These are phyloP conservation scores for Echinosophora koreensis DNA, from an alignment of 306 rosid genomes.

Conservation along the genomic window DNA sequence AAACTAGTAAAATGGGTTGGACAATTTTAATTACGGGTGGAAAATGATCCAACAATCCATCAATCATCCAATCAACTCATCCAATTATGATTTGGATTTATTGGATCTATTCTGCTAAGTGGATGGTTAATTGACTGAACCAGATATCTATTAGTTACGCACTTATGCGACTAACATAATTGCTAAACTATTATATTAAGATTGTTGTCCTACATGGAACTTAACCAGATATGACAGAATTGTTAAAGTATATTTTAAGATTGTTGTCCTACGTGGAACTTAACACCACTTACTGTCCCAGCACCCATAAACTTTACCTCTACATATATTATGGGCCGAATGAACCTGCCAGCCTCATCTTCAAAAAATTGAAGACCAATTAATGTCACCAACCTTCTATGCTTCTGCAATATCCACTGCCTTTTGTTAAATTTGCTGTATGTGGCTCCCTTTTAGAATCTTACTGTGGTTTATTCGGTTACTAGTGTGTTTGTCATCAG, in stretches of 20 bases:
- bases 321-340: neutral
- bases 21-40: neutral
- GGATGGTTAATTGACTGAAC: neutral
- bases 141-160: neutral
- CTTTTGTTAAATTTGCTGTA: neutral
- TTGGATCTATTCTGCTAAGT: neutral
- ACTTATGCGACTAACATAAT: neutral
- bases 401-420: neutral
- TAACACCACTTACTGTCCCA: neutral
- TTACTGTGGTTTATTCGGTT: neutral
- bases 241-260: neutral
- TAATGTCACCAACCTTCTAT: neutral
- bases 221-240: neutral
- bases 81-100: neutral
- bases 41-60: constrained; percentile 8
- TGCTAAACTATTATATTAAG: neutral
- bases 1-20: constrained; percentile 21
- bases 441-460: neutral
- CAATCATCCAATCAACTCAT: neutral
- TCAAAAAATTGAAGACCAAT: neutral
- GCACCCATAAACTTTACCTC: neutral
- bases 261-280: neutral
- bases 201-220: neutral
- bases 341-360: neutral
- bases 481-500: neutral